These are phyloP conservation scores for Heracleum sosnowskyi DNA, from an alignment of 129 eudicot species.

Conservation along the genomic window DNA sequence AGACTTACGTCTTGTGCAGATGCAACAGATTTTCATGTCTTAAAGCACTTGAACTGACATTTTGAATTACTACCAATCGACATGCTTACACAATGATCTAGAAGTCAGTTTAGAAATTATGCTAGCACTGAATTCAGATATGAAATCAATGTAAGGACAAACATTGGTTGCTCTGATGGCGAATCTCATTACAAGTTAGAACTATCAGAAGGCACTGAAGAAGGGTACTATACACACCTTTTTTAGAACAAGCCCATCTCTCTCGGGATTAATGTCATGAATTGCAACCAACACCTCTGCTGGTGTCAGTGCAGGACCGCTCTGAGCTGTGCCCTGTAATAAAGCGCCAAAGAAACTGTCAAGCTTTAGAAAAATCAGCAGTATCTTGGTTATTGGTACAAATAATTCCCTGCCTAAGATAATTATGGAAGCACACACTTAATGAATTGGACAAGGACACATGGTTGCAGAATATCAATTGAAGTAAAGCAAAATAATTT, in stretches of 20 bases:
- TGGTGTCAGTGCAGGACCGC: constrained; percentile 96
- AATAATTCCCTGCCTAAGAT: not conserved
- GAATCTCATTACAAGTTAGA: not conserved
- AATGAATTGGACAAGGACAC: not conserved
- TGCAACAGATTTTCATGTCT: not conserved
- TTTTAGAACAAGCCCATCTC: constrained; percentile 79
- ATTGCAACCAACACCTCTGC: constrained; percentile 96
- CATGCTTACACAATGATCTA: not conserved
- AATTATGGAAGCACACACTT: not conserved
- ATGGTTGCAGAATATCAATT: not conserved
- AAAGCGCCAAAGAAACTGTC: not conserved
- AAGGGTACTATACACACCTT: constrained; percentile 42
- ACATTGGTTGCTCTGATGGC: not conserved
- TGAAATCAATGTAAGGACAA: not conserved
- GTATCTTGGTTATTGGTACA: not conserved
- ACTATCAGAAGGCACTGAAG: not conserved
- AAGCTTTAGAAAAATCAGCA: not conserved
- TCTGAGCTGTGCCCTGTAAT: constrained; percentile 88
- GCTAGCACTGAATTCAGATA: not conserved
- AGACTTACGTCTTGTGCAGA: not conserved
- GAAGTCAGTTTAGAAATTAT: not conserved
- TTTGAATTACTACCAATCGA: not conserved
- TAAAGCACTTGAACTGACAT: not conserved
- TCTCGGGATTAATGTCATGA: constrained; percentile 80
- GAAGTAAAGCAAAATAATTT: not conserved